Conservation (phyloP, 2,329 filamentous ascomycete genomes). For the Aspergillus jensenii region DNA sequence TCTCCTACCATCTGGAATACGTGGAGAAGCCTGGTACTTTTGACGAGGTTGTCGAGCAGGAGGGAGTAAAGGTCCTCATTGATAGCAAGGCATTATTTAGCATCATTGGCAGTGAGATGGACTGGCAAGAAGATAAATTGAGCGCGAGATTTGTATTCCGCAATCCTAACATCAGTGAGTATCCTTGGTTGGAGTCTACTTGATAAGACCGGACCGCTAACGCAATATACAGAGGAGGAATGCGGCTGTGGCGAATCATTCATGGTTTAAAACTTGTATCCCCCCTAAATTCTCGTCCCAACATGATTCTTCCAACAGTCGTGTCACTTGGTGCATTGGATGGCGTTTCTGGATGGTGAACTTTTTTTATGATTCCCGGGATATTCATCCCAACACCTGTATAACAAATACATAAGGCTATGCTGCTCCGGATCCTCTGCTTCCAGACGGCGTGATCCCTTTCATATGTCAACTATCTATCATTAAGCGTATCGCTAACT, state of each 20-base stretch:
- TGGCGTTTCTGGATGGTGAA: constrained; percentile 30
- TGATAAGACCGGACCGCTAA: constrained; percentile 21
- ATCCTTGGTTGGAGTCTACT: neutral
- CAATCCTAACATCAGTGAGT: constrained; percentile 98
- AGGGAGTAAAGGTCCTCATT: constrained; percentile 92
- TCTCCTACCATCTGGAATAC: constrained; percentile 92
- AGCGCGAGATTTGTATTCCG: constrained; percentile 90
- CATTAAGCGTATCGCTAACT: neutral
- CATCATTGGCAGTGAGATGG: constrained; percentile 98
- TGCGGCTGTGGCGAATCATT: constrained; percentile 97
- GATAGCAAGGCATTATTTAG: constrained; percentile 97
- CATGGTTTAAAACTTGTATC: constrained; percentile 60
- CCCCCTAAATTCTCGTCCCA: constrained; percentile 8
- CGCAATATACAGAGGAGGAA: constrained; percentile 71
- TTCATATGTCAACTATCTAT: neutral
- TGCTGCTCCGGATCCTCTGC: neutral
- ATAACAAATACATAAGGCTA: constrained; percentile 8
- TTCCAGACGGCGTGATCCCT: neutral
- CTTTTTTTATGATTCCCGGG: constrained; percentile 21
- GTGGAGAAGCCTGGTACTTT: constrained; percentile 86
- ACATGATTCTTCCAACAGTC: constrained; percentile 17
- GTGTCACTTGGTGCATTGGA: constrained; percentile 34
- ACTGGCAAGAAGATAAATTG: constrained; percentile 95
- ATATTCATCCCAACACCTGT: constrained; percentile 10
- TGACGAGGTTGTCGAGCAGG: constrained; percentile 91